Evolutionary conservation across 2,329 filamentous ascomycete species (phyloP), one percentile per base, ranked within the genome.

Genomic region (Coniochaeta pulveracea): DNA sequence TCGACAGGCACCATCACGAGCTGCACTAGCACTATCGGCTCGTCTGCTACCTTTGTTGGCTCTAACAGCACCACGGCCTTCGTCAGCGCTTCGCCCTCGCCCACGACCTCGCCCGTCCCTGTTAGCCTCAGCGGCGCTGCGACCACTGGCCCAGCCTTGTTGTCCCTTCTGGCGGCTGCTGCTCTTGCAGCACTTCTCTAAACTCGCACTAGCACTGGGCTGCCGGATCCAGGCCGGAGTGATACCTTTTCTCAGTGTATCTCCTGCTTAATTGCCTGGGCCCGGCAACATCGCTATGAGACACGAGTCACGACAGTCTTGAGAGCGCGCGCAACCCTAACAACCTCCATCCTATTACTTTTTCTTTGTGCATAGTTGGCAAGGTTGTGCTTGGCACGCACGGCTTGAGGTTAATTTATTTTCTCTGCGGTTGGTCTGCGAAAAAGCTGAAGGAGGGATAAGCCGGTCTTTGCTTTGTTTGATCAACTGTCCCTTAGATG

Each of bases 71-170:
- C 28, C 21, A 33, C 37, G 21, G 28, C 19, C 34, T 15, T n/a
- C 17, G 14, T 26, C 19, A 27, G 33, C 17, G 26, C 42, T 14
- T 22, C 37, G 30, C 35, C 40, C 12, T 16, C 37, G 18, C 25
- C 40, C 10, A 27, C 40, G 14, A 19, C 47, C 17, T 40, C 43
- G n/a, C 27, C 37, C 12, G 34, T 38, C 25, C 35, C 30, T 33
- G 46, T 58, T 11, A 38, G 46, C 4, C 48, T 48, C 25, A 51
- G 46, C 29, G 54, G 47, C n/a, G 49, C 41, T 11, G 52, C 40
- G 23, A 41, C 50, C 10, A 40, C 42, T 8, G 47, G 53, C 29
- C 53, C 57, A 2, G 45, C 52, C 11, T 46, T 42, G n/a, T 38
- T 50, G 22, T 39, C 43, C 14, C 38, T 49, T 19, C 19, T 54